phyloP scores from a whole-genome alignment of 2,329 filamentous ascomycete genomes.

The Pochonia chlamydosporia region DNA sequence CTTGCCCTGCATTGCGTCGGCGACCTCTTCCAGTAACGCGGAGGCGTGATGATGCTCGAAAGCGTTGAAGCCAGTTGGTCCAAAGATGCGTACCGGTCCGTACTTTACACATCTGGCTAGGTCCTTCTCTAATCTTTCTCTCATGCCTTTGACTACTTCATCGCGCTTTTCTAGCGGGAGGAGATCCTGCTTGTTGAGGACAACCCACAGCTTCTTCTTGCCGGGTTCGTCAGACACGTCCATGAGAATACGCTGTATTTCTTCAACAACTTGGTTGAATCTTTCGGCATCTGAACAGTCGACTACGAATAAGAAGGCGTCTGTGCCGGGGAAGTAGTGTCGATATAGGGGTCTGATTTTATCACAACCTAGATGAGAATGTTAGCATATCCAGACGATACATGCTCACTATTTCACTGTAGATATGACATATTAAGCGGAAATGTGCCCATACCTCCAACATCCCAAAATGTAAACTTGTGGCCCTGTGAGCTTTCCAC shows the following conservation, averaged over 20 bases:
- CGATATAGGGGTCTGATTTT: constrained; percentile 19
- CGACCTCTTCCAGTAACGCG: constrained; percentile 1
- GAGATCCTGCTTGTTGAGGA: constrained; percentile 27
- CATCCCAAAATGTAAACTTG: constrained; percentile 21
- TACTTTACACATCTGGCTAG: constrained; percentile 7
- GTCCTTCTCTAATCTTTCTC: constrained; percentile 10
- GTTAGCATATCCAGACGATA: no score
- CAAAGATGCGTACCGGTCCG: constrained; percentile 14
- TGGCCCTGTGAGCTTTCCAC: constrained; percentile 32
- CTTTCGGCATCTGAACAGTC: constrained; percentile 19
- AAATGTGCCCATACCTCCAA: constrained; percentile 18
- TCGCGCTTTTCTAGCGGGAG: constrained; percentile 14
- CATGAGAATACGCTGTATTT: constrained; percentile 16
- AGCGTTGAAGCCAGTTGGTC: constrained; percentile 18
- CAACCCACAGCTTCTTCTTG: constrained; percentile 19
- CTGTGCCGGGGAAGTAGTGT: constrained; percentile 18
- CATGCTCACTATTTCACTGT: neutral
- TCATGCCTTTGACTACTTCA: constrained; percentile 10
- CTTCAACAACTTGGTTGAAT: constrained; percentile 19
- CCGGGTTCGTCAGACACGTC: constrained; percentile 14
- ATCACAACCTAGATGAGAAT: constrained; percentile 23
- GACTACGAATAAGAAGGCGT: constrained; percentile 23
- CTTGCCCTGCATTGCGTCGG: constrained; percentile 6
- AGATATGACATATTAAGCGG: neutral
- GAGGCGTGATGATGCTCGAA: constrained; percentile 15